phyloP scores from a whole-genome alignment of 2,329 filamentous ascomycete species.

The Penicillium verrucosum region DNA sequence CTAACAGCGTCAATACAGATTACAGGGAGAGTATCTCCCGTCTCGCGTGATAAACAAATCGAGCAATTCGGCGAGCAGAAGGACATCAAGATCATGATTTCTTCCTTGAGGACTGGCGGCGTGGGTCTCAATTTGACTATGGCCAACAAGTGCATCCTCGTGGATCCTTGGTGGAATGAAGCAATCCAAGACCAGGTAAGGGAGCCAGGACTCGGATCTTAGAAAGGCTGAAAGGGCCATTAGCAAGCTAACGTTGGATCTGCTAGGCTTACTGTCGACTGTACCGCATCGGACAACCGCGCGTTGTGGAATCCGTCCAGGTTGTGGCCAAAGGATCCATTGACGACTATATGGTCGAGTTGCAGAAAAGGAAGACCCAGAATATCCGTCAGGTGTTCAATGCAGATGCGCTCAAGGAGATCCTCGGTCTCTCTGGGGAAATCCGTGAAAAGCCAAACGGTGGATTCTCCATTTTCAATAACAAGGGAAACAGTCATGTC shows the following conservation, averaged over 20 bases:
- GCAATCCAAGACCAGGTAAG: constrained; percentile 3
- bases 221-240: background rate
- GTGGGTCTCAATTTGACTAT: constrained; percentile 2
- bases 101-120: background rate
- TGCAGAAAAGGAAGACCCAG: background rate
- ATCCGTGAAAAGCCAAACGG: background rate
- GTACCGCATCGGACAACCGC: background rate
- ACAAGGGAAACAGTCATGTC: background rate
- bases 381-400: background rate
- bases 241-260: background rate
- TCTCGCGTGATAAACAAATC: background rate
- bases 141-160: constrained; percentile 5
- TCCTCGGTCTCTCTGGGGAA: background rate
- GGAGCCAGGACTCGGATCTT: background rate
- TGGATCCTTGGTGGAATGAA: constrained; percentile 8
- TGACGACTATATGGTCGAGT: background rate
- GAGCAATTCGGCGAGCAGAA: background rate
- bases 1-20: background rate
- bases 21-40: background rate
- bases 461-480: background rate
- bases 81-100: background rate
- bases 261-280: background rate
- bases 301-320: background rate
- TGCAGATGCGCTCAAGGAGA: background rate
- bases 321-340: background rate